phyloP scores from a whole-genome alignment of 2,329 filamentous ascomycete genomes.

The Harringtonia lauricola region DNA sequence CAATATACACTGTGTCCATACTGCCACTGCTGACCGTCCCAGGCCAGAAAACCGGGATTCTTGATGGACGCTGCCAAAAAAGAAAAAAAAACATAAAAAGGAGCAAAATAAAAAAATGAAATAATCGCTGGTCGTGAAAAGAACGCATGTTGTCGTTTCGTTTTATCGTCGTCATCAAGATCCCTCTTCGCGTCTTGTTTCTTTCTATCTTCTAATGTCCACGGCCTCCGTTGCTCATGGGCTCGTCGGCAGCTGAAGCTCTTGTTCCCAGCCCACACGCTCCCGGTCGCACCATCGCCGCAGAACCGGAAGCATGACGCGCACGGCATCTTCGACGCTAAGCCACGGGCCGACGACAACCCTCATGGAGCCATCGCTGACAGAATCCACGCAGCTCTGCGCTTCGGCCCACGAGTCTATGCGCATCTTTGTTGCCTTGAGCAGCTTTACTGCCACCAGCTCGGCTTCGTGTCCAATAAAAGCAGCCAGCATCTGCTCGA shows the following conservation, averaged over 20 bases:
- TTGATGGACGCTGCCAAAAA: no score
- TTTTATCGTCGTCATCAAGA: neutral
- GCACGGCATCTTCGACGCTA: constrained; percentile 31
- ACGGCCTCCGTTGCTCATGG: neutral
- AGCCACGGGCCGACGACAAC: constrained; percentile 29
- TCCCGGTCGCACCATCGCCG: constrained; percentile 32
- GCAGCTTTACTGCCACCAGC: constrained; percentile 17
- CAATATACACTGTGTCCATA: no score
- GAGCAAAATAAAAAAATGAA: neutral
- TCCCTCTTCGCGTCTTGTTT: neutral
- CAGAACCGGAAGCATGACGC: constrained; percentile 27
- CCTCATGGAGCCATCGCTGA: constrained; percentile 18
- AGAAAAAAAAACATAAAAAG: no score
- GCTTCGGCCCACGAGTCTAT: constrained; percentile 21
- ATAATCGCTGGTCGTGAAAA: neutral
- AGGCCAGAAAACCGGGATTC: no score
- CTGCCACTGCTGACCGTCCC: no score
- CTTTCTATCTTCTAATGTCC: neutral
- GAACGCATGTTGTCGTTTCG: neutral
- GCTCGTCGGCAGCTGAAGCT: constrained; percentile 8
- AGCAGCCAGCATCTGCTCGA: constrained; percentile 28
- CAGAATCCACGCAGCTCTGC: constrained; percentile 15
- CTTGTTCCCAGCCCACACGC: constrained; percentile 29
- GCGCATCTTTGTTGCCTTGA: constrained; percentile 14
- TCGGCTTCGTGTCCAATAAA: constrained; percentile 20